phyloP scores from a whole-genome alignment of 305 asterid species.

The Caryopteris hybrid region DNA sequence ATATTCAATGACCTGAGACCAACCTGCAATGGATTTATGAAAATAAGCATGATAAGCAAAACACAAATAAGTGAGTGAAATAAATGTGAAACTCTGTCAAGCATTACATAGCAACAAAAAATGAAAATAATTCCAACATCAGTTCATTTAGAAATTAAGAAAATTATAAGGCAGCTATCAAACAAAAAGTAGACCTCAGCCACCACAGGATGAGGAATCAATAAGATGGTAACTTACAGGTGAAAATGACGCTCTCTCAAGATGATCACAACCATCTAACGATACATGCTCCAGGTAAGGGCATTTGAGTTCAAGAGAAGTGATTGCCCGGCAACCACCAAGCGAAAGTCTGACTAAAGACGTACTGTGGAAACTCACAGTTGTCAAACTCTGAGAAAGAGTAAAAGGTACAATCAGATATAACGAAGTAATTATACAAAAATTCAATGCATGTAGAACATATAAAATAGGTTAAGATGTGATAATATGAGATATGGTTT shows the following conservation, averaged over 20 bases:
- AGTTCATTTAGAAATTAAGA: neutral
- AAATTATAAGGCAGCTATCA: conserved; percentile 4
- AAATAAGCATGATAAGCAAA: neutral
- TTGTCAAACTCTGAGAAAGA: conserved; percentile 80
- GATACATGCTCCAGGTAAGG: conserved; percentile 84
- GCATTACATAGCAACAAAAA: neutral
- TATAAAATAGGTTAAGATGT: neutral
- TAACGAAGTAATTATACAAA: neutral
- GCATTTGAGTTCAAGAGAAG: conserved; percentile 77
- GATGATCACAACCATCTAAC: conserved; percentile 96
- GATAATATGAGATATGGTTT: neutral
- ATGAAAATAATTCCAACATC: neutral
- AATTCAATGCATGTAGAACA: neutral
- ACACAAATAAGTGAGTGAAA: neutral
- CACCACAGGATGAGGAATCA: neutral
- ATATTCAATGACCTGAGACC: conserved; percentile 87
- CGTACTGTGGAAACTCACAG: conserved; percentile 62
- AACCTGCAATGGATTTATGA: conserved; percentile 49
- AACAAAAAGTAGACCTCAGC: neutral
- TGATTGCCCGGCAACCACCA: conserved; percentile 89
- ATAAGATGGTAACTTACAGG: conserved; percentile 55
- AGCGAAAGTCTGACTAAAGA: conserved; percentile 85
- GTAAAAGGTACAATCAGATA: conserved; percentile 15
- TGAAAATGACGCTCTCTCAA: conserved; percentile 78
- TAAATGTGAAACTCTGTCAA: neutral